Evolutionary conservation across 2,329 filamentous ascomycete genomes (phyloP).

Genomic region (Gnomoniopsis smithogilvyi): DNA sequence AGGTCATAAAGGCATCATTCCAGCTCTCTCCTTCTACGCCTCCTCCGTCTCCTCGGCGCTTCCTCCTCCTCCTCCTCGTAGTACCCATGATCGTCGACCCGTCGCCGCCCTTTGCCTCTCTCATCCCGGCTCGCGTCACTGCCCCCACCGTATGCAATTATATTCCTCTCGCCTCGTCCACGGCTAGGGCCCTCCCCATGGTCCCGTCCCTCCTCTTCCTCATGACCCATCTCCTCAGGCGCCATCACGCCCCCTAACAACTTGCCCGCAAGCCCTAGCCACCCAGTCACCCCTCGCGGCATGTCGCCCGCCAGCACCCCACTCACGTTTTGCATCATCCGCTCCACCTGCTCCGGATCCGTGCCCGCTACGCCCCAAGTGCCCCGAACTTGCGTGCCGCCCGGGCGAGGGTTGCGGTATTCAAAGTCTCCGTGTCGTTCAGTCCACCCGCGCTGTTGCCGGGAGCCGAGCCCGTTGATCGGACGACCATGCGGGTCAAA

Average conservation of each 20-base stretch:
- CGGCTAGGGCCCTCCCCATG: background rate
- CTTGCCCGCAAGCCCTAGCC: constrained; percentile 27
- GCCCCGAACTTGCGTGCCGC: constrained; percentile 29
- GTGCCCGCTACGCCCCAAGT: constrained; percentile 44
- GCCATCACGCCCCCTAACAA: constrained; percentile 23
- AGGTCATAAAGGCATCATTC: constrained; percentile 5
- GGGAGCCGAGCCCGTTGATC: constrained; percentile 25
- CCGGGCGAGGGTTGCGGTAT: constrained; percentile 24
- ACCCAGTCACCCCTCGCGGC: constrained; percentile 19
- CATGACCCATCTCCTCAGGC: background rate
- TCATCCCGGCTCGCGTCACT: constrained; percentile 18
- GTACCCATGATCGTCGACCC: constrained; percentile 10
- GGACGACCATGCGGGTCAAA: constrained; percentile 44
- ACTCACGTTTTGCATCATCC: constrained; percentile 29
- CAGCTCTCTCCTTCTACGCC: constrained; percentile 12
- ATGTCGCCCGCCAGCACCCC: constrained; percentile 27
- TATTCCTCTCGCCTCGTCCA: background rate
- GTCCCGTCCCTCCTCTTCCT: background rate
- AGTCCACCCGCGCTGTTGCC: constrained; percentile 25
- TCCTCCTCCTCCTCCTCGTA: constrained; percentile 18
- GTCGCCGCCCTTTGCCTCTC: constrained; percentile 15
- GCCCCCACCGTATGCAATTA: constrained; percentile 10
- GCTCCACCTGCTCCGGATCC: constrained; percentile 38
- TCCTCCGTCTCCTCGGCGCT: constrained; percentile 19
- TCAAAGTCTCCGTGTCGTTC: constrained; percentile 41